These are phyloP conservation scores for Pseudogymnoascus sp. DNA, from an alignment of 2,329 filamentous ascomycete species.

Conservation along the genomic window DNA sequence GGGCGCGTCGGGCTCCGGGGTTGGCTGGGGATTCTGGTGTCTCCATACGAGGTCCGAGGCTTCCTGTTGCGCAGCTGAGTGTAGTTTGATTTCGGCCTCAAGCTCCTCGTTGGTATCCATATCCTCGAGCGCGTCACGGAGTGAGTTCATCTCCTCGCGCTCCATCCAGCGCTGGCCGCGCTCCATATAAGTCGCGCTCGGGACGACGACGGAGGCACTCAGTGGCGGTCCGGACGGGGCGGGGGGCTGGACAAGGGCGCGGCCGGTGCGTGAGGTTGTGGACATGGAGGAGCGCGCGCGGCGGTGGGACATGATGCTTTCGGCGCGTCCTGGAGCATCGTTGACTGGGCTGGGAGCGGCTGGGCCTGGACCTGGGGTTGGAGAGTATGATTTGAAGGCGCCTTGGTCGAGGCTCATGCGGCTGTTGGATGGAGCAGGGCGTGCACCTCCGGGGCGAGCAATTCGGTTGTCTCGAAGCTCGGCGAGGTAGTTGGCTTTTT, in stretches of 20 bases:
- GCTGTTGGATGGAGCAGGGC: constrained; percentile 44
- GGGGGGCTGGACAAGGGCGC: constrained; percentile 18
- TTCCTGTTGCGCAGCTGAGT: constrained; percentile 65
- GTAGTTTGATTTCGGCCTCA: constrained; percentile 54
- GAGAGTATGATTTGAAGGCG: not conserved
- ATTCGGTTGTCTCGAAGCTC: constrained; percentile 61
- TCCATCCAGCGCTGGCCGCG: constrained; percentile 71
- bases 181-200: constrained; percentile 63
- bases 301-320: constrained; percentile 23
- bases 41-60: constrained; percentile 72
- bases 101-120: constrained; percentile 42
- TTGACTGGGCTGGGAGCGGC: constrained; percentile 9
- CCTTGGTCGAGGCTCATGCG: not conserved
- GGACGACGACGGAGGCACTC: constrained; percentile 53
- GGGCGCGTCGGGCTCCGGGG: constrained; percentile 46
- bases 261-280: constrained; percentile 24
- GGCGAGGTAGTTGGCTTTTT: constrained; percentile 59
- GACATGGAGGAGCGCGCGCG: constrained; percentile 24
- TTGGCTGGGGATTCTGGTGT: constrained; percentile 54
- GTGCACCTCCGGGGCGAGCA: constrained; percentile 60
- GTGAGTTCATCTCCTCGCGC: constrained; percentile 63
- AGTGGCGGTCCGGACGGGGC: constrained; percentile 30
- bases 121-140: constrained; percentile 65
- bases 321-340: constrained; percentile 19
- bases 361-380: not conserved